phyloP scores from a whole-genome alignment of 2,329 filamentous ascomycete genomes.

The Colletotrichum eleusines region DNA sequence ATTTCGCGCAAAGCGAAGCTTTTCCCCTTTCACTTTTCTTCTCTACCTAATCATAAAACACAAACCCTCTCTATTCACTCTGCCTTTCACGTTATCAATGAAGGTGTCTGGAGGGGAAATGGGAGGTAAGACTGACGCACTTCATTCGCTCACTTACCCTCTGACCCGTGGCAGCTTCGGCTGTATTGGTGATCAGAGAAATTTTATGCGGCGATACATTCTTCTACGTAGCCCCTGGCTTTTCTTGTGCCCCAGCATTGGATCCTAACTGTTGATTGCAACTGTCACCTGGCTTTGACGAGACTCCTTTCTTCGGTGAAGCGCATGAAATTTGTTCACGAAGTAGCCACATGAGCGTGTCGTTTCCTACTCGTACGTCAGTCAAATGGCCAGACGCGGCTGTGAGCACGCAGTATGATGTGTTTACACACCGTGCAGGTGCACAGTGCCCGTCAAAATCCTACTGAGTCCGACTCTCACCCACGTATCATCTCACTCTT shows the following conservation, averaged over 20 bases:
- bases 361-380: background rate
- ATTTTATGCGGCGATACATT: constrained; percentile 50
- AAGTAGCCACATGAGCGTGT: background rate
- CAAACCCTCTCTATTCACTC: constrained; percentile 77
- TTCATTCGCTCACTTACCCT: constrained; percentile 62
- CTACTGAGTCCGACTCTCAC: background rate
- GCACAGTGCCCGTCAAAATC: constrained; percentile 7
- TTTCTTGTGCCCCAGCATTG: background rate
- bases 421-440: background rate
- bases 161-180: constrained; percentile 53
- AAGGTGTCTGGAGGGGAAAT: constrained; percentile 76
- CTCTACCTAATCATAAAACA: constrained; percentile 51
- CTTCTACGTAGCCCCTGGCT: background rate
- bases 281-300: too few relatives aligned
- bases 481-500: constrained; percentile 5
- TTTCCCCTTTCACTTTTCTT: constrained; percentile 44
- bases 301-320: background rate
- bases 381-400: background rate
- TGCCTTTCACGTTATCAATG: constrained; percentile 66
- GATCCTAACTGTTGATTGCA: background rate
- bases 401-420: background rate
- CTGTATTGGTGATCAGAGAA: constrained; percentile 51
- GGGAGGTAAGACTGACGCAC: constrained; percentile 70
- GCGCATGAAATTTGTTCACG: background rate
- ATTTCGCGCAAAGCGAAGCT: constrained; percentile 26